Evolutionary conservation across 2,329 filamentous ascomycete species (phyloP).

Genomic region (Fusarium oxysporum): DNA sequence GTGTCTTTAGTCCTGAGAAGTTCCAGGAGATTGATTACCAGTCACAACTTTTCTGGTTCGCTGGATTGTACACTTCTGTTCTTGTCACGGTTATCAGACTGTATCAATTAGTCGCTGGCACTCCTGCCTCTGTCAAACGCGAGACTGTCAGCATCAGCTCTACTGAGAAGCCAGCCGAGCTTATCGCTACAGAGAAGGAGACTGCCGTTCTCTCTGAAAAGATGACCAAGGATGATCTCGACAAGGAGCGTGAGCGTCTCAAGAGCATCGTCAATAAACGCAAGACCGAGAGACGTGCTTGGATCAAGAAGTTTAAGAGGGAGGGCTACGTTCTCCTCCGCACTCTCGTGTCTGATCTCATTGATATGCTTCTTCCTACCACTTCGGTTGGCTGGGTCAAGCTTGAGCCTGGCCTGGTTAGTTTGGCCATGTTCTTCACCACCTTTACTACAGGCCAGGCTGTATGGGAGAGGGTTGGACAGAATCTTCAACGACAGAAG

Average conservation of each 20-base stretch:
- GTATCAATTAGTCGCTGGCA: slow-evolving; percentile 50
- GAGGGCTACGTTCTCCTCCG: slow-evolving; percentile 55
- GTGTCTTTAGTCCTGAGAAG: slow-evolving; percentile 64
- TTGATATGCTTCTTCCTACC: slow-evolving; percentile 73
- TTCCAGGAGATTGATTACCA: slow-evolving; percentile 65
- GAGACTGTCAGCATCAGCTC: slow-evolving; percentile 47
- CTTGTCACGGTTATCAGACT: slow-evolving; percentile 57
- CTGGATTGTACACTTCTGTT: slow-evolving; percentile 66
- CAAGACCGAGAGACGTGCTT: slow-evolving; percentile 49
- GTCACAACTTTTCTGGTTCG: slow-evolving; percentile 77
- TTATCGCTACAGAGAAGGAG: slow-evolving; percentile 32
- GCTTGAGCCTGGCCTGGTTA: slow-evolving; percentile 63
- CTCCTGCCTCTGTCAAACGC: slow-evolving; percentile 50
- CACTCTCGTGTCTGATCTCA: slow-evolving; percentile 65
- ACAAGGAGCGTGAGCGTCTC: slow-evolving; percentile 53
- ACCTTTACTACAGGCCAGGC: slow-evolving; percentile 70
- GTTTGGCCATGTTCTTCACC: slow-evolving; percentile 68
- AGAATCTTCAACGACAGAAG: slow-evolving; percentile 38
- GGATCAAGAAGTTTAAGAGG: slow-evolving; percentile 46
- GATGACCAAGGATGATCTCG: slow-evolving; percentile 38
- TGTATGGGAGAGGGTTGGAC: slow-evolving; percentile 67
- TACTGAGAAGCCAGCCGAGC: slow-evolving; percentile 36
- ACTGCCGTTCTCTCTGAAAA: slow-evolving; percentile 31
- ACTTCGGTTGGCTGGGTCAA: slow-evolving; percentile 70
- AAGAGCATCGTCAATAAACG: slow-evolving; percentile 49